phyloP scores from a whole-genome alignment of 768 basidiomycete genomes.

The Leccinum fibrillosum region DNA sequence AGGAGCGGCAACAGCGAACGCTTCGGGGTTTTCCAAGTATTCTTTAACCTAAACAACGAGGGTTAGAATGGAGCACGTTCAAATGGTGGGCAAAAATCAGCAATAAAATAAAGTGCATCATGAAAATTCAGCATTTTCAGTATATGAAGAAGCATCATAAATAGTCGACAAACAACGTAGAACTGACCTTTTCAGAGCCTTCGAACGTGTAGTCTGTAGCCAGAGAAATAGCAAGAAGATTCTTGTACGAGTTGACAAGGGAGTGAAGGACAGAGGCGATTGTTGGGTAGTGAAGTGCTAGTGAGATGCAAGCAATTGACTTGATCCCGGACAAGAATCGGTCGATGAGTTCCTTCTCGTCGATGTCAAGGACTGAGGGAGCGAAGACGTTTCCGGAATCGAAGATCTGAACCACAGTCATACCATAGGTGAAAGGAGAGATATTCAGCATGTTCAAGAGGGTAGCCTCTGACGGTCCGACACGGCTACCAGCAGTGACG shows the following conservation, averaged over 20 bases:
- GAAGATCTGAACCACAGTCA: constrained; percentile 97
- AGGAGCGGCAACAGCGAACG: constrained; percentile 84
- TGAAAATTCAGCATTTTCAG: constrained; percentile 81
- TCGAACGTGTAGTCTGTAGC: constrained; percentile 95
- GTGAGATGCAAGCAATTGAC: constrained; percentile 92
- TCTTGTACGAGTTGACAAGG: constrained; percentile 99
- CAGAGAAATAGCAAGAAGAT: constrained; percentile 84
- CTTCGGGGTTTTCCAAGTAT: constrained; percentile 96
- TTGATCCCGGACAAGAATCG: constrained; percentile 93
- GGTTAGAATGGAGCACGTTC: constrained; percentile 3
- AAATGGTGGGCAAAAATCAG: constrained; percentile 22
- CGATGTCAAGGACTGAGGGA: constrained; percentile 87
- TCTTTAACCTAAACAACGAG: constrained; percentile 72
- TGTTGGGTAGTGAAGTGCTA: constrained; percentile 95
- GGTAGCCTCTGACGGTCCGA: constrained; percentile 96
- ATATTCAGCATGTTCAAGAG: constrained; percentile 99
- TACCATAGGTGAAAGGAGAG: constrained; percentile 99
- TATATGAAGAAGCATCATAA: constrained; percentile 50
- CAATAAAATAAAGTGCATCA: constrained; percentile 35
- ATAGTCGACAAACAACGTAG: not conserved
- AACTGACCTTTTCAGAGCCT: constrained; percentile 82
- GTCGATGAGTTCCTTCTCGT: constrained; percentile 86
- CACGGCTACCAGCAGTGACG: constrained; percentile 87
- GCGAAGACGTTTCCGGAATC: constrained; percentile 92
- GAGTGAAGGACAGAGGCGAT: constrained; percentile 92